Evolutionary conservation across 805 yeast genomes (phyloP), one percentile per base, ranked within the genome.

Genomic region (Nakazawaea anatomiae): DNA sequence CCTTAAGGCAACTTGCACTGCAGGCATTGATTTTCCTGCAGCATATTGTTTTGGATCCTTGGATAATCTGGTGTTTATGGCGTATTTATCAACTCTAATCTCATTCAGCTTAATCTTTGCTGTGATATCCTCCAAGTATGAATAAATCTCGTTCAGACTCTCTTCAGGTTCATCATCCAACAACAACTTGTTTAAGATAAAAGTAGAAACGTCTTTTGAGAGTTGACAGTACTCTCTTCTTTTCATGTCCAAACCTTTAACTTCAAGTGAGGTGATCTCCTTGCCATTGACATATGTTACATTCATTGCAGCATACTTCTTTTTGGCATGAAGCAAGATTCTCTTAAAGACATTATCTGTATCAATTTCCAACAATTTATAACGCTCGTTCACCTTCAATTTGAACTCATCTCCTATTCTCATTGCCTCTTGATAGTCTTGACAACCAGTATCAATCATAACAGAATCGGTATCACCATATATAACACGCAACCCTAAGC

Each of bases 401-500:
- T 94, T 94, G 72, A 94, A 92, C 46, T 84, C 85, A 46, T 83
- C 84, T 32, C 98, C 99, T 55, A 90, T 84, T 58, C 76, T 76
- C 42, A 88, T 66, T 0, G 98, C 96, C 43, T 88, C 96, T 29
- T 70, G 66, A 65, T 77, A 86, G 34, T 70, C 75, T 51, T 76
- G 79, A 43, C 82, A 83, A 31, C 90, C 90, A 3, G 98, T 89
- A 66, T 92, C 95, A 64, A 94, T 89, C 99, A 94, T 94, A 48
- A 94, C 97, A 36, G 99, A 94, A 73, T 94, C 99, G 0, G 99
- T 94, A 71, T 94, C 99, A 75, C 99, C 99, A 63, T 94, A 94
- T 11, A 94, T 89, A 46, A 95, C 98, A 50, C 89, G 74, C 53
- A 94, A 74, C 0, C 86, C 86, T 60, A 87, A 74, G 51, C 84